Conservation (phyloP, 2,329 filamentous ascomycete genomes). For the Alternaria consortialis region DNA sequence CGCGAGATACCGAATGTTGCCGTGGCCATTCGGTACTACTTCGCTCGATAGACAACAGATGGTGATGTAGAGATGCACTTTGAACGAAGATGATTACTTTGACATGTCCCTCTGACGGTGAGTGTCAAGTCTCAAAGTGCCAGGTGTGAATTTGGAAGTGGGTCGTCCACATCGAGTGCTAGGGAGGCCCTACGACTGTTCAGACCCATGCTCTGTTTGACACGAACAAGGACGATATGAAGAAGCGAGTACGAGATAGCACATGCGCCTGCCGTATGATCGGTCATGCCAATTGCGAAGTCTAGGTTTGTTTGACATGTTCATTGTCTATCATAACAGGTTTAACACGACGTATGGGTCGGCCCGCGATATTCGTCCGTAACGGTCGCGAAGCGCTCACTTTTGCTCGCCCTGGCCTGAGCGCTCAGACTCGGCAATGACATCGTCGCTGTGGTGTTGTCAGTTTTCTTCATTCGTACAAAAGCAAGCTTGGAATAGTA, state of each 20-base stretch:
- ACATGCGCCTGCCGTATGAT: not conserved
- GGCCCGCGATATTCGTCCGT: constrained; percentile 1
- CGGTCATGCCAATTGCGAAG: not conserved
- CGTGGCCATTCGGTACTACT: not conserved
- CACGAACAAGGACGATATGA: constrained; percentile 2
- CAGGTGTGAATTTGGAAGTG: not conserved
- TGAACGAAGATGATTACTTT: not conserved
- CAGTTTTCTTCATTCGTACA: constrained; percentile 16
- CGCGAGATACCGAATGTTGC: constrained; percentile 2
- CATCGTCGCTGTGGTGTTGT: constrained; percentile 70
- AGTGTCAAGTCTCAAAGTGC: not conserved
- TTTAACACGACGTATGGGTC: constrained; percentile 4
- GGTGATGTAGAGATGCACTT: not conserved
- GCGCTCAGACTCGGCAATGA: constrained; percentile 73
- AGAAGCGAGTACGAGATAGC: constrained; percentile 1
- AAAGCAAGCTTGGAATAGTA: constrained; percentile 7
- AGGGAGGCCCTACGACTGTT: not conserved
- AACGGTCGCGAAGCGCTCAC: constrained; percentile 23
- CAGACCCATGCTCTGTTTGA: constrained; percentile 2
- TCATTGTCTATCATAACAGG: constrained; percentile 14
- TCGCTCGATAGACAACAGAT: not conserved
- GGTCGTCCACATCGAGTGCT: not conserved
- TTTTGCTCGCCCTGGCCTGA: constrained; percentile 70
- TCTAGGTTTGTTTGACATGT: constrained; percentile 3
- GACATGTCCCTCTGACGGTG: not conserved